A percentile compares a stretch with the other conserved stretches of the same genome.
These are phyloP conservation scores for Sutorius eximius DNA, from an alignment of 1,284 basidiomycete species.

Conservation along the genomic window DNA sequence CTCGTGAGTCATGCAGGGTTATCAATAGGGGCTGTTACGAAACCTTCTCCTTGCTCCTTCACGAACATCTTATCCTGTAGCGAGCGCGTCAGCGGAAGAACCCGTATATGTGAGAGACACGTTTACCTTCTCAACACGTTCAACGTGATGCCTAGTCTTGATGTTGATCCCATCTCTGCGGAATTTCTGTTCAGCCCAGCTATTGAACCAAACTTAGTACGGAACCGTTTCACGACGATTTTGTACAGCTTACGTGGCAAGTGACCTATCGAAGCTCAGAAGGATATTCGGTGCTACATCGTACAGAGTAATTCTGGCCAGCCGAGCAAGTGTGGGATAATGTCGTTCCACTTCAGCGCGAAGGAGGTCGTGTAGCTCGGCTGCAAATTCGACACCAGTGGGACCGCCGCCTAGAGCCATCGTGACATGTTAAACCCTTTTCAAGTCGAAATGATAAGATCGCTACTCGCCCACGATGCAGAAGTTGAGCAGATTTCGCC, in stretches of 20 bases:
- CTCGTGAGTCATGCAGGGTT: conserved; percentile 18
- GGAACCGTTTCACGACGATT: conserved; percentile 3
- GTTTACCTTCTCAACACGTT: conserved; percentile 66
- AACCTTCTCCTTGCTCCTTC: conserved; percentile 63
- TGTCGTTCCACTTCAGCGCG: conserved; percentile 70
- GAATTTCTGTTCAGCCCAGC: conserved; percentile 74
- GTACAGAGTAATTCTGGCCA: conserved; percentile 74
- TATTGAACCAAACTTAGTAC: conserved; percentile 29
- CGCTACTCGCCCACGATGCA: conserved; percentile 68
- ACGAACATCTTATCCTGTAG: conserved; percentile 57
- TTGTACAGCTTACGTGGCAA: conserved; percentile 53
- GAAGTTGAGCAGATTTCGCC: conserved; percentile 71
- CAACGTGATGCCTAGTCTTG: conserved; percentile 76
- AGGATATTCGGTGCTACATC: conserved; percentile 84
- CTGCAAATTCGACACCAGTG: conserved; percentile 82
- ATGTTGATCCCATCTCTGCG: conserved; percentile 77
- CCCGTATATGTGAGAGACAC: conserved; percentile 12
- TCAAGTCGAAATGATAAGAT: neutral
- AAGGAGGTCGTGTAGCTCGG: conserved; percentile 85
- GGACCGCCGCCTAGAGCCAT: conserved; percentile 59
- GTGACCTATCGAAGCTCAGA: conserved; percentile 71
- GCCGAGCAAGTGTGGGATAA: conserved; percentile 61
- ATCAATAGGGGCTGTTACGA: conserved; percentile 12
- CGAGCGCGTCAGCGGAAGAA: conserved; percentile 17
- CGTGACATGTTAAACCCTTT: conserved; percentile 2